phyloP scores from a whole-genome alignment of 2,329 filamentous ascomycete species.

The Cadophora sp. region DNA sequence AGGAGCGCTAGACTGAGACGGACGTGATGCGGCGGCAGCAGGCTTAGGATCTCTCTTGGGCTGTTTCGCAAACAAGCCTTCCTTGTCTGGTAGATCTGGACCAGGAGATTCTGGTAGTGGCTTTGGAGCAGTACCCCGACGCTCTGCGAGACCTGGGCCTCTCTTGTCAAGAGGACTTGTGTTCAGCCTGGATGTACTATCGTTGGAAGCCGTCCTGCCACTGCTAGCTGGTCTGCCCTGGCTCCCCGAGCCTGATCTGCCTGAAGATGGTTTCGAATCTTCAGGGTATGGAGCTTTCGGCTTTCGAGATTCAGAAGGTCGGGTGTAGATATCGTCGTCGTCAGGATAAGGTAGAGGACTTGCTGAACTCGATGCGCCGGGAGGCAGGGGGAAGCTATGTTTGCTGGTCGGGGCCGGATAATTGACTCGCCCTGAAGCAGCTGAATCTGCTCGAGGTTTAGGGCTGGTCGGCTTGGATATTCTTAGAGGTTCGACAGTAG shows the following conservation, averaged over 20 bases:
- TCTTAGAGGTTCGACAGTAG: conserved; percentile 81
- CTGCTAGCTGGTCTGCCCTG: conserved; percentile 29
- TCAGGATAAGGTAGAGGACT: conserved; percentile 75
- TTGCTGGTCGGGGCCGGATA: conserved; percentile 57
- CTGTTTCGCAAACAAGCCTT: conserved; percentile 76
- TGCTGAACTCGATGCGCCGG: conserved; percentile 74
- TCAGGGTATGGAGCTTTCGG: conserved; percentile 47
- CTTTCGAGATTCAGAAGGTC: conserved; percentile 42
- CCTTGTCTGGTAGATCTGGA: conserved; percentile 75
- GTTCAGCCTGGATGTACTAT: conserved; percentile 41
- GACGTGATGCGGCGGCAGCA: conserved; percentile 30
- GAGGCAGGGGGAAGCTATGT: conserved; percentile 68
- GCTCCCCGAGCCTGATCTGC: conserved; percentile 34
- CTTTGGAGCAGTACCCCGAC: conserved; percentile 81
- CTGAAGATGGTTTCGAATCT: conserved; percentile 35
- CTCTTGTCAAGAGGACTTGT: conserved; percentile 58
- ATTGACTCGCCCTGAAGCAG: conserved; percentile 51
- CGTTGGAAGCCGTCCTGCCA: conserved; percentile 42
- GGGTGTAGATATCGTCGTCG: conserved; percentile 60
- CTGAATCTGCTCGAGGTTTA: conserved; percentile 51
- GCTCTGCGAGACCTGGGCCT: conserved; percentile 75
- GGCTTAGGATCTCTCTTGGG: conserved; percentile 49
- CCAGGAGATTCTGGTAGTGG: conserved; percentile 84
- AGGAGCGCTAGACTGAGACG: conserved; percentile 31
- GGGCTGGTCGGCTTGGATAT: conserved; percentile 82